Base-by-base conservation (phyloP, 2,329 filamentous ascomycete species). In the Rutstroemia sp. region DNA sequence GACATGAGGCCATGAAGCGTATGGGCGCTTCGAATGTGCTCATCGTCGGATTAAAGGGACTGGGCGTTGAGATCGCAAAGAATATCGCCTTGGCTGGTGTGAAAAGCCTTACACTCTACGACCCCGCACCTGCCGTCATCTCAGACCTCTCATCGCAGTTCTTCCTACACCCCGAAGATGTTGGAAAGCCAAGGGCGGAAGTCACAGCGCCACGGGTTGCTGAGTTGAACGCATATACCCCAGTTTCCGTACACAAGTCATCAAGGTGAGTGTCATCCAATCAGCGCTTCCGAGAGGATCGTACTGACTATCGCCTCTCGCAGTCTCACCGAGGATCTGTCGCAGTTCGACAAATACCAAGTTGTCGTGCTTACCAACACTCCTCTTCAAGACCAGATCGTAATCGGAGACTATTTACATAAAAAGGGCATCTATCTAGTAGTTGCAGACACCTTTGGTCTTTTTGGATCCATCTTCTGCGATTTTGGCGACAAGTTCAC, bases 51-150 rank as follows among this genome's bases (percentile, higher is more conserved):
- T 78, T 97, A 64, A 92, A 94, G 72, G 94, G 94, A 51, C 82
- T 99, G 42, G 94, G 94, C 76, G 92, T 96, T 56, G 94, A 99
- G 75, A 94, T 99, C 67, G 92, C 94, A 69, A 99, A 99, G 81
- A 99, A 99, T 69, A 90, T 99, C 68, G 94, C 94, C 58, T 86
- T 99, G 65, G 94, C 94, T 66, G 94, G 94, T 71, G 94, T 99
- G 75, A 99, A 99, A 80, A 96, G 92, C 69, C 77, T 99, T 64
- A 94, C 92, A 1, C 81, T 99, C 55, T 89, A 91, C 77, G 94
- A 99, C 70, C 92, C 94, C 48, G 83, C 86, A 48, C 89, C 89
- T 44, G 87, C 89, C 54, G 80, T 85, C 64, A 87, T 96, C 65
- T 81, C 89, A 65, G 94, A 99, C 70, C 84, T 99, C 36, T 97